Percentiles rank a stretch among this genome's conserved stretches.
phyloP scores from a whole-genome alignment of 345 rosid species.

The Rhodomyrtus tomentosa region DNA sequence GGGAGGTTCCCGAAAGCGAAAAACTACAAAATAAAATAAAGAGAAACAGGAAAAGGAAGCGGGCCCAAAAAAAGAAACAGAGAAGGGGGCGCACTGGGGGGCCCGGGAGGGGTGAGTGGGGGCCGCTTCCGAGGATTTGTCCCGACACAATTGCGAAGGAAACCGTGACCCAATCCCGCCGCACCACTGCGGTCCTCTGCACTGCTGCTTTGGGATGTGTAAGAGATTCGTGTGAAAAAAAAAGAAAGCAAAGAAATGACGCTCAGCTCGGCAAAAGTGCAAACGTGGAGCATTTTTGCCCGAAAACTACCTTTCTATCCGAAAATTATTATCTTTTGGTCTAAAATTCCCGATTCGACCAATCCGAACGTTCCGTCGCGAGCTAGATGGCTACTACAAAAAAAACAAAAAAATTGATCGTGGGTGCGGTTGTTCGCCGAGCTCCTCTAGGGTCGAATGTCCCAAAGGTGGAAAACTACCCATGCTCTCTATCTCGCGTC shows the following conservation, averaged over 20 bases:
- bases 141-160: not conserved
- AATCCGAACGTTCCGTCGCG: too few relatives aligned
- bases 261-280: not conserved
- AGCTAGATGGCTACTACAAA: too few relatives aligned
- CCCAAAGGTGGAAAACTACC: not conserved
- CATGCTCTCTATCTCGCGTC: too few relatives aligned
- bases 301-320: not conserved
- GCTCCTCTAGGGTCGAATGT: not conserved
- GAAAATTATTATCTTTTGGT: too few relatives aligned
- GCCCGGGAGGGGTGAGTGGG: not conserved
- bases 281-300: not conserved
- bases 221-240: not conserved
- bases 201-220: not conserved
- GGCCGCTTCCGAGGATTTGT: not conserved
- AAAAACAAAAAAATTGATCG: too few relatives aligned
- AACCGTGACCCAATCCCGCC: not conserved
- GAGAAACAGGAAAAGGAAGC: too few relatives aligned
- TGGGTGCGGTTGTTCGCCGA: rapidly evolving
- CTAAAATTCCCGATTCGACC: too few relatives aligned
- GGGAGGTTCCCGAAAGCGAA: not conserved
- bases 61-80: not conserved
- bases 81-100: not conserved
- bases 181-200: not conserved
- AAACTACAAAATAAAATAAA: too few relatives aligned
- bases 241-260: too few relatives aligned